These are phyloP conservation scores for Dothistroma pini DNA, from an alignment of 2,329 filamentous ascomycete species.

Conservation along the genomic window DNA sequence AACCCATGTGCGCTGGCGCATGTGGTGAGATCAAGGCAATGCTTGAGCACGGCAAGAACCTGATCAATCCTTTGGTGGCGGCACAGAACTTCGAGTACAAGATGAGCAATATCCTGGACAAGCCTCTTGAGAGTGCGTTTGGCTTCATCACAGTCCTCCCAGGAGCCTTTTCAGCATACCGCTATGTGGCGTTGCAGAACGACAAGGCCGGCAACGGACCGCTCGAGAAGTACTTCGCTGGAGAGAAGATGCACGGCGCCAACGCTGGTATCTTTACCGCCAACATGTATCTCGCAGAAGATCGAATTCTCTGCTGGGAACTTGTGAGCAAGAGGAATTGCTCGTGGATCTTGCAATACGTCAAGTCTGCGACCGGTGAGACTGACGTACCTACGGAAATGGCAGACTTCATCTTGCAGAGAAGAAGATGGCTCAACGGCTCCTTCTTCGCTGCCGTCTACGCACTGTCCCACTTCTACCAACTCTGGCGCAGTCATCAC, in stretches of 20 bases:
- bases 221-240: conserved; percentile 93
- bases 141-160: conserved; percentile 97
- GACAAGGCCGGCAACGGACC: conserved; percentile 93
- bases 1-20: conserved; percentile 95
- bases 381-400: conserved; percentile 95
- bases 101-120: conserved; percentile 99
- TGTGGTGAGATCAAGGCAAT: conserved; percentile 99
- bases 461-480: conserved; percentile 88
- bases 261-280: conserved; percentile 96
- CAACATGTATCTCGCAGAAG: conserved; percentile 99
- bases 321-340: conserved; percentile 96
- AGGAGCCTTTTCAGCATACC: conserved; percentile 97
- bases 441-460: conserved; percentile 98
- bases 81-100: conserved; percentile 99
- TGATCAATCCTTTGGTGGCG: conserved; percentile 89
- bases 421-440: conserved; percentile 95
- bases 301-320: conserved; percentile 98
- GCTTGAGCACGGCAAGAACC: conserved; percentile 81
- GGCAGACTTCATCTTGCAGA: conserved; percentile 90
- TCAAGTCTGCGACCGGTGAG: conserved; percentile 95
- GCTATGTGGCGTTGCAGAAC: conserved; percentile 90
- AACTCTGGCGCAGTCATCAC: conserved; percentile 92
- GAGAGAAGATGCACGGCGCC: conserved; percentile 90
- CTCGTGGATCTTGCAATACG: conserved; percentile 95
- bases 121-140: conserved; percentile 94